These are phyloP conservation scores for Rossbeevera mucosa DNA, from an alignment of 768 basidiomycete species.

Conservation along the genomic window DNA sequence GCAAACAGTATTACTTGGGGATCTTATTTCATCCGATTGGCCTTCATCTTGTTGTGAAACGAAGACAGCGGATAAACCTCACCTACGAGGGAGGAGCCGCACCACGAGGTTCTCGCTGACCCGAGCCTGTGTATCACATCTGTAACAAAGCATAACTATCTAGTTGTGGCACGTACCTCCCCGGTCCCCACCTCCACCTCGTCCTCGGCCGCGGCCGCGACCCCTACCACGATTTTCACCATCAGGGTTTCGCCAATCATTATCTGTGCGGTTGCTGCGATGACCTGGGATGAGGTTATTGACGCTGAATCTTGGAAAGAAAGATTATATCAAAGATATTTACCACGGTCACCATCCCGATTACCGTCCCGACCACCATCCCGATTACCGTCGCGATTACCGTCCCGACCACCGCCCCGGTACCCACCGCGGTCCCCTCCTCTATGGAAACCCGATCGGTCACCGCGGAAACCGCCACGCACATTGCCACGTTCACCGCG, in stretches of 20 bases:
- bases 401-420: conserved; percentile 28
- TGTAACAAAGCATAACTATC: neutral
- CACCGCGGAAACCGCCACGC: conserved; percentile 42
- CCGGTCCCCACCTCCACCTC: conserved; percentile 37
- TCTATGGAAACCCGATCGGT: conserved; percentile 32
- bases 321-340: neutral
- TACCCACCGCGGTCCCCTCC: conserved; percentile 33
- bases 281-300: conserved; percentile 8
- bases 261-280: conserved; percentile 25
- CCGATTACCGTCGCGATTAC: conserved; percentile 18
- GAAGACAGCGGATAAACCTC: neutral
- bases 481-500: conserved; percentile 40
- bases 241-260: conserved; percentile 49
- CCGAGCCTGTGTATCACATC: conserved; percentile 11
- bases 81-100: conserved; percentile 17
- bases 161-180: conserved; percentile 30
- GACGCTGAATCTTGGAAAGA: neutral
- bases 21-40: neutral
- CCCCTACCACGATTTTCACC: conserved; percentile 38
- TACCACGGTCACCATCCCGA: conserved; percentile 25
- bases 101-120: conserved; percentile 21
- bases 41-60: neutral
- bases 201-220: conserved; percentile 43
- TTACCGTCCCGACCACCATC: conserved; percentile 10
- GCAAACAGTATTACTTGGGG: neutral